Percentiles rank a stretch among this genome's conserved stretches.
These are phyloP conservation scores for Haplographium delicatum DNA, from an alignment of 495 filamentous ascomycete genomes.

Conservation along the genomic window DNA sequence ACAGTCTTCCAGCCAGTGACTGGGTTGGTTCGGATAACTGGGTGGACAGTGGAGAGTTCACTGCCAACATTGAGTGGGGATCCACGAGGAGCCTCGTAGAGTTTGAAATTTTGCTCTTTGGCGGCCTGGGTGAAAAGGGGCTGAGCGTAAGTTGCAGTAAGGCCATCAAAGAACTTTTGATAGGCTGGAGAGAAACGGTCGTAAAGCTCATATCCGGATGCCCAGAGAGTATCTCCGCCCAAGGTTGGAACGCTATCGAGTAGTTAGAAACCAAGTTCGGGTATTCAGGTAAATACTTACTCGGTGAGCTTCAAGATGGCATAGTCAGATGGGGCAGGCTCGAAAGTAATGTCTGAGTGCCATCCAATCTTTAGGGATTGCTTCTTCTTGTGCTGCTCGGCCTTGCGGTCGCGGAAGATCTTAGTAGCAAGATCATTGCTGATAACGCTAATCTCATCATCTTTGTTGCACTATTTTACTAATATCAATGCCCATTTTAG, in stretches of 20 bases:
- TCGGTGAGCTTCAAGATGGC: neutral
- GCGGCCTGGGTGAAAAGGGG: slow-evolving; percentile 21
- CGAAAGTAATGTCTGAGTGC: neutral
- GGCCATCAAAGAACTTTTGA: slow-evolving; percentile 57
- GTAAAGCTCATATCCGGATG: slow-evolving; percentile 71
- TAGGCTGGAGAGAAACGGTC: slow-evolving; percentile 62
- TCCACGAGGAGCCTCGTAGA: neutral
- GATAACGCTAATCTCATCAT: neutral
- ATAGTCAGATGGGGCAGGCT: neutral
- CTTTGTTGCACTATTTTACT: no score
- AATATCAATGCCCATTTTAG: no score
- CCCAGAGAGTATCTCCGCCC: slow-evolving; percentile 55
- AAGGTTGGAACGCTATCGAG: neutral
- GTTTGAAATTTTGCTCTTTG: neutral
- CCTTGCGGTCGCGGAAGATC: neutral
- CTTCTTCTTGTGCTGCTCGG: neutral
- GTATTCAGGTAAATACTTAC: no score
- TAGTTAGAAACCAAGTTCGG: no score
- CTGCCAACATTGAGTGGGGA: slow-evolving; percentile 69
- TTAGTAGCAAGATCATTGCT: no score
- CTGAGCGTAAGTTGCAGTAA: slow-evolving; percentile 62
- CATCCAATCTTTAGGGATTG: neutral
- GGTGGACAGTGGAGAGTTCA: slow-evolving; percentile 59
- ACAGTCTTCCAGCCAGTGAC: slow-evolving; percentile 45
- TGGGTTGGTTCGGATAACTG: slow-evolving; percentile 67